These are phyloP conservation scores for Coemansia sp. DNA, from an alignment of 192 early-diverging fungal genomes.

Conservation along the genomic window DNA sequence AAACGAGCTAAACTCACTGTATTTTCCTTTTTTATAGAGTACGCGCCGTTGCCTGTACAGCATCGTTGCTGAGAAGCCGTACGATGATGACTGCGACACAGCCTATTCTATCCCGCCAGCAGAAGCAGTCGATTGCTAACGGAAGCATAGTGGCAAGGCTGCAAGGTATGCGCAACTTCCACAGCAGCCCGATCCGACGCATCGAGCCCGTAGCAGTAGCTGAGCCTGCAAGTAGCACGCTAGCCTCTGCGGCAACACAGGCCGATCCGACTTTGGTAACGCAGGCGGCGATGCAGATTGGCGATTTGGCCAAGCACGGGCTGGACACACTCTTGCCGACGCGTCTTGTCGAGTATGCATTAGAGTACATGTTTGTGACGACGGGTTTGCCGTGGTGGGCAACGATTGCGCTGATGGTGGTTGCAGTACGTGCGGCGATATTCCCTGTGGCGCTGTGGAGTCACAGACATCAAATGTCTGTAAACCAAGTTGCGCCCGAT, in stretches of 20 bases:
- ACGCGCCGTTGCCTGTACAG: not conserved
- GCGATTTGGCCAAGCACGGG: conserved; percentile 84
- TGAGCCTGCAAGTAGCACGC: not conserved
- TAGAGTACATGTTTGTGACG: conserved; percentile 80
- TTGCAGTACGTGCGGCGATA: conserved; percentile 67
- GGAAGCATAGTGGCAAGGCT: not conserved
- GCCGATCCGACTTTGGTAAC: conserved; percentile 10
- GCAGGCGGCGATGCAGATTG: conserved; percentile 67
- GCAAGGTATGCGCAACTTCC: conserved; percentile 16
- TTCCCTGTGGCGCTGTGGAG: conserved; percentile 75
- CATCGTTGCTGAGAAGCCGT: not conserved
- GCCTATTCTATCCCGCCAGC: not conserved
- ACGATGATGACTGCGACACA: not conserved
- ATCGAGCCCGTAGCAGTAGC: not conserved
- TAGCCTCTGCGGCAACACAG: not conserved
- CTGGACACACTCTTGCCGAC: conserved; percentile 72
- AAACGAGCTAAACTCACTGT: not conserved
- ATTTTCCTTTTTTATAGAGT: not conserved
- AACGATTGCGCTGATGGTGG: conserved; percentile 72
- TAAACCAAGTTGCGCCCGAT: conserved; percentile 74
- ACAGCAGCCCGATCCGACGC: conserved; percentile 18
- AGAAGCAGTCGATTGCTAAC: not conserved
- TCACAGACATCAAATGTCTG: conserved; percentile 68
- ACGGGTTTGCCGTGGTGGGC: conserved; percentile 94
- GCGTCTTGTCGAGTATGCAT: conserved; percentile 65